These are phyloP conservation scores for Geosmithia putterillii DNA, from an alignment of 2,329 filamentous ascomycete species.

Conservation along the genomic window DNA sequence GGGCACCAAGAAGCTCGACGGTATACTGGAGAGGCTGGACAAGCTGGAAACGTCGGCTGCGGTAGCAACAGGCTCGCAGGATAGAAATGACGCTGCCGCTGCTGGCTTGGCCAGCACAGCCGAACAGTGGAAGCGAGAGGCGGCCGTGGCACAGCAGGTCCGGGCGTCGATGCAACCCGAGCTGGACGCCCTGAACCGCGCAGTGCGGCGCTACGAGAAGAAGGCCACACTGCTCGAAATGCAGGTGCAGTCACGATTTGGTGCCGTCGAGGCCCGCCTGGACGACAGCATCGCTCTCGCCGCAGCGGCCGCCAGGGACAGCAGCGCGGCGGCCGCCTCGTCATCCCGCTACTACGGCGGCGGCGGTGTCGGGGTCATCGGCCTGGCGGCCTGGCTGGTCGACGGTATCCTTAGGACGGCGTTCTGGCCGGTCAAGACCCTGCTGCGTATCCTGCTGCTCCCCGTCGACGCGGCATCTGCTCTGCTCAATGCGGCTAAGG, in stretches of 20 bases:
- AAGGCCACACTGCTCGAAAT: constrained; percentile 63
- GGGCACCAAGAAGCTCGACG: neutral
- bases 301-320: constrained; percentile 53
- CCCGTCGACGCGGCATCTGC: constrained; percentile 26
- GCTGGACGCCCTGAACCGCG: constrained; percentile 76
- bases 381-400: constrained; percentile 5
- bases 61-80: neutral
- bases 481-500: constrained; percentile 5
- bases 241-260: constrained; percentile 65
- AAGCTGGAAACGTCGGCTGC: constrained; percentile 45
- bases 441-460: constrained; percentile 25
- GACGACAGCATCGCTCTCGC: constrained; percentile 73
- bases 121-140: constrained; percentile 23
- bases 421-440: constrained; percentile 28
- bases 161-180: constrained; percentile 62
- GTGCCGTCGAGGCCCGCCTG: constrained; percentile 56
- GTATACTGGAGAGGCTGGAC: constrained; percentile 47
- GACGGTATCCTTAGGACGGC: constrained; percentile 20
- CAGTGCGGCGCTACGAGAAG: constrained; percentile 85
- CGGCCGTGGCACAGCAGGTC: constrained; percentile 41
- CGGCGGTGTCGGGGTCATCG: constrained; percentile 6
- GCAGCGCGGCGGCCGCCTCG: too few species aligned
- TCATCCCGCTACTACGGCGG: constrained; percentile 13
- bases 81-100: neutral
- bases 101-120: neutral